Conservation (phyloP, 805 yeast genomes). For the Metschnikowia sp. region DNA sequence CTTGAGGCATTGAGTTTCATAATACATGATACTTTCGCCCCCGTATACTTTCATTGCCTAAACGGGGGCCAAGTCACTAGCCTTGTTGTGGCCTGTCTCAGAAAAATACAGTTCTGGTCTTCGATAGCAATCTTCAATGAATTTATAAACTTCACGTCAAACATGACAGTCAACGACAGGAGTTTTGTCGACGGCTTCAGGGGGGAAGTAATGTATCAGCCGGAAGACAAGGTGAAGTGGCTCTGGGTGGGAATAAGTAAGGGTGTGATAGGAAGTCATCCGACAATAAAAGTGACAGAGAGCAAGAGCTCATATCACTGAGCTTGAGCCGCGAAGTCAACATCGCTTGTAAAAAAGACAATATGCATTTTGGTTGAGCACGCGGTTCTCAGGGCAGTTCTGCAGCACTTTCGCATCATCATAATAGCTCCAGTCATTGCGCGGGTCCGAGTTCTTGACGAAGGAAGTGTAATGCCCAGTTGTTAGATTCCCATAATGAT, state of each 20-base stretch:
- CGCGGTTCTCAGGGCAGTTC: constrained; percentile 47
- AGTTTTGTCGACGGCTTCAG: constrained; percentile 77
- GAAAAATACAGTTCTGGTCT: constrained; percentile 86
- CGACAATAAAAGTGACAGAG: constrained; percentile 40
- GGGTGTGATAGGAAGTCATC: constrained; percentile 57
- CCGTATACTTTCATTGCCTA: constrained; percentile 79
- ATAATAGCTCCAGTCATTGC: constrained; percentile 66
- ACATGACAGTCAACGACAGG: constrained; percentile 78
- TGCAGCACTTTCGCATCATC: constrained; percentile 73
- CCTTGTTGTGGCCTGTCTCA: constrained; percentile 77
- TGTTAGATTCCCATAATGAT: constrained; percentile 76
- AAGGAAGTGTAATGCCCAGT: constrained; percentile 90
- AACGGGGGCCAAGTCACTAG: constrained; percentile 90
- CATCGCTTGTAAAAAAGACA: constrained; percentile 66
- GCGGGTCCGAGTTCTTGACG: constrained; percentile 48
- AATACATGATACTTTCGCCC: constrained; percentile 56
- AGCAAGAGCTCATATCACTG: background rate
- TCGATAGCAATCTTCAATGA: constrained; percentile 84
- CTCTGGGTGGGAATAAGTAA: constrained; percentile 62
- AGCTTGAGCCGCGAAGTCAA: background rate
- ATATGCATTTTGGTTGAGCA: constrained; percentile 73
- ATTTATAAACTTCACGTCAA: constrained; percentile 70
- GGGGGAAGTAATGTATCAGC: constrained; percentile 54
- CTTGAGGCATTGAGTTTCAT: constrained; percentile 58
- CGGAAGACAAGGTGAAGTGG: constrained; percentile 52